Evolutionary conservation across 495 filamentous ascomycete genomes (phyloP).

Genomic region (Antarctomyces pellizariae): DNA sequence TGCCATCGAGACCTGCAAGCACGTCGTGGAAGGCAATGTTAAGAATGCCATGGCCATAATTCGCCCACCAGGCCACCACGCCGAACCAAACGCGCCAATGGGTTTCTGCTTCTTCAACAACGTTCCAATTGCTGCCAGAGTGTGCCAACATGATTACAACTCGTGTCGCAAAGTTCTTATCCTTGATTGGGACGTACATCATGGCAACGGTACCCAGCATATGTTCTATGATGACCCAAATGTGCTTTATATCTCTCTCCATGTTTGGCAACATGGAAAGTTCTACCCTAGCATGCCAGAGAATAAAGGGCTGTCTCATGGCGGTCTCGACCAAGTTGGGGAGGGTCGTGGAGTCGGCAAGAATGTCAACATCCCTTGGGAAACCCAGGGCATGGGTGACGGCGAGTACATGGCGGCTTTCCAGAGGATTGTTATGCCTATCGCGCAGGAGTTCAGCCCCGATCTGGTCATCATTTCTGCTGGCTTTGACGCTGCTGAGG

Average conservation of each 20-base stretch:
- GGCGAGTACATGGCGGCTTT: conserved; percentile 94
- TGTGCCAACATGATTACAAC: conserved; percentile 55
- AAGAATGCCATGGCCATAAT: conserved; percentile 93
- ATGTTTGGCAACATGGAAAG: conserved; percentile 55
- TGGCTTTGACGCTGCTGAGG: conserved; percentile 86
- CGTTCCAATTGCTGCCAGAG: conserved; percentile 67
- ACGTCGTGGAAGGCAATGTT: conserved; percentile 52
- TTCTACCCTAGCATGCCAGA: conserved; percentile 71
- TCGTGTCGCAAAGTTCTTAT: conserved; percentile 72
- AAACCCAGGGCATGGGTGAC: conserved; percentile 79
- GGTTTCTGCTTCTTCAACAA: conserved; percentile 98
- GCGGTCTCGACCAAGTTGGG: conserved; percentile 56
- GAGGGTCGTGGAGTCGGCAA: conserved; percentile 50
- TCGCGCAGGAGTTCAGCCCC: conserved; percentile 76
- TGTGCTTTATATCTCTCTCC: conserved; percentile 88
- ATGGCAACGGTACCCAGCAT: conserved; percentile 91
- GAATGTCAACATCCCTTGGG: conserved; percentile 94
- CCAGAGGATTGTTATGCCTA: conserved; percentile 92
- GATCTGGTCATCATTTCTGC: conserved; percentile 92
- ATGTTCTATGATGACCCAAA: conserved; percentile 90
- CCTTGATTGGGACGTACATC: conserved; percentile 77
- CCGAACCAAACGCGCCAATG: conserved; percentile 60
- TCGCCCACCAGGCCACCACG: conserved; percentile 86
- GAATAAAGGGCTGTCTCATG: conserved; percentile 29
- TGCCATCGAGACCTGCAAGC: conserved; percentile 80